Conservation (phyloP, 768 basidiomycete species). For the Agaricus sinodeliciosus region DNA sequence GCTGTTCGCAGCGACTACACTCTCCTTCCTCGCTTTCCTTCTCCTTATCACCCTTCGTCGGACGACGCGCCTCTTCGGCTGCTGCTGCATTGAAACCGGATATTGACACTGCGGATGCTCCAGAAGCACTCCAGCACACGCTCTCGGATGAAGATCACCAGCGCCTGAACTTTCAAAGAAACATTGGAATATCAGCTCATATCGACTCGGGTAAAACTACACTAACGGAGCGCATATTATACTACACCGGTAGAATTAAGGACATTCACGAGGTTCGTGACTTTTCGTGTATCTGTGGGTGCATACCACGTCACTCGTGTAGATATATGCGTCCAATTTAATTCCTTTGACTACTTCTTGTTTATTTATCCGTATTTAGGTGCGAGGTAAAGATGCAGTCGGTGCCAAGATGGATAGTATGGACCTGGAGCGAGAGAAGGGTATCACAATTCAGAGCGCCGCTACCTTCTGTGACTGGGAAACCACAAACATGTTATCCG, state of each 20-base stretch:
- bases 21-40: constrained; percentile 1
- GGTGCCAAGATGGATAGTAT: constrained; percentile 99
- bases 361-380: constrained; percentile 33
- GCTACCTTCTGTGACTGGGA: constrained; percentile 99
- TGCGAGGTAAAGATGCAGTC: constrained; percentile 89
- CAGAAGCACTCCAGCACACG: constrained; percentile 24
- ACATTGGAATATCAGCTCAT: constrained; percentile 94
- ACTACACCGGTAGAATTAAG: constrained; percentile 91
- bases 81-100: constrained; percentile 34
- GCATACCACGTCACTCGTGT: not conserved
- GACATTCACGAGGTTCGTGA: constrained; percentile 90
- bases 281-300: not conserved
- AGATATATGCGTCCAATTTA: not conserved
- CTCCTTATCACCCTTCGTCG: not conserved
- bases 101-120: constrained; percentile 15
- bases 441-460: constrained; percentile 98
- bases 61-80: constrained; percentile 35
- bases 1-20: constrained; percentile 1
- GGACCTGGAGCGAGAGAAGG: constrained; percentile 98
- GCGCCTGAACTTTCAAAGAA: constrained; percentile 73
- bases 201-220: constrained; percentile 99
- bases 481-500: constrained; percentile 50
- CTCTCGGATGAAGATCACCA: constrained; percentile 60
- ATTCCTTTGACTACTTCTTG: not conserved
- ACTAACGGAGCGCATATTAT: constrained; percentile 90